Base-by-base conservation (phyloP, 169 alveolate genomes). In the Amoebophrya sp. region DNA sequence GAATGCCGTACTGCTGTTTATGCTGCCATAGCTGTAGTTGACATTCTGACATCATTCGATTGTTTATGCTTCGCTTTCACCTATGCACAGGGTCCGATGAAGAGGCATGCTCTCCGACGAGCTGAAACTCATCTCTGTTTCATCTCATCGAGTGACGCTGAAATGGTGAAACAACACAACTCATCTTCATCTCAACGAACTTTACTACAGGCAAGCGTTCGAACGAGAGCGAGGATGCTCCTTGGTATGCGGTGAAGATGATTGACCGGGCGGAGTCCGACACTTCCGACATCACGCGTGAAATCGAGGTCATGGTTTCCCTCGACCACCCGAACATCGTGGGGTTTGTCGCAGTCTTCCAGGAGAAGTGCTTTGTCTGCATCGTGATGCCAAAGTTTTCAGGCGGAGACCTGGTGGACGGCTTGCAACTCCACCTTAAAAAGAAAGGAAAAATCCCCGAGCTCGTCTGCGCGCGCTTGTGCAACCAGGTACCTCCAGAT, bases 191-290 rank as follows among this genome's bases (percentile, higher is more conserved):
- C n/a, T n/a, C n/a, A n/a, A n/a, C n/a, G n/a, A n/a, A n/a, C n/a
- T n/a, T n/a, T n/a, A n/a, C n/a, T n/a, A n/a, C n/a, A n/a, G n/a
- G n/a, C n/a, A n/a, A n/a, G n/a, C n/a, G n/a, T n/a, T n/a, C n/a
- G n/a, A n/a, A n/a, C n/a, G n/a, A n/a, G n/a, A n/a, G n/a, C n/a
- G n/a, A n/a, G n/a, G n/a, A n/a, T n/a, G n/a, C n/a, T n/a, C n/a
- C n/a, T n/a, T n/a, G n/a, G n/a, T 58, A 58, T n/a, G 78, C 78
- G 34, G 78, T 58, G 78, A 58, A 58, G 78, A 58, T 58, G 78
- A 58, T 58, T 13, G 78, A 58, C 34, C 78, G 78, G 10, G 78
- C 23, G 39, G 78, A 58, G 78, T 13, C 78, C 10, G 78, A 58
- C 34, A 58, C 78, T n/a, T 58, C 78, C 29, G 78, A 58, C 23